phyloP scores from a whole-genome alignment of 495 filamentous ascomycete genomes.

The Chaetomidium leptoderma region DNA sequence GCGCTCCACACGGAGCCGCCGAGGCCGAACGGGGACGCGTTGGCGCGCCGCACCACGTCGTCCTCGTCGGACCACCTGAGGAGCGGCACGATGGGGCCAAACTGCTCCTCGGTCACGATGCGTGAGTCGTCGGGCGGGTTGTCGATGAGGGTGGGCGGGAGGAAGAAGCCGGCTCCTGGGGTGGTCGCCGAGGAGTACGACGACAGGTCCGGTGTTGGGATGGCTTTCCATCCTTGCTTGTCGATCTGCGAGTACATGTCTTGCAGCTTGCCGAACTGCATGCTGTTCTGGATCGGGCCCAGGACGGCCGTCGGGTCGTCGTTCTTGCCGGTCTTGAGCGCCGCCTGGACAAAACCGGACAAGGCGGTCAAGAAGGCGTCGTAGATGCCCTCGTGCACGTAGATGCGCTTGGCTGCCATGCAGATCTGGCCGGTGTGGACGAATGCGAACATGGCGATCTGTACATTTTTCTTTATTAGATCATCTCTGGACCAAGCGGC shows the following conservation, averaged over 20 bases:
- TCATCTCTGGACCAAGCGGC: too few species aligned
- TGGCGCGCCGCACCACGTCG: slow-evolving; percentile 53
- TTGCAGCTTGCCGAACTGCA: slow-evolving; percentile 43
- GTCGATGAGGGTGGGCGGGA: slow-evolving; percentile 42
- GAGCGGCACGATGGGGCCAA: slow-evolving; percentile 55
- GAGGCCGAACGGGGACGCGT: slow-evolving; percentile 48
- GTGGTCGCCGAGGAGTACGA: slow-evolving; percentile 30
- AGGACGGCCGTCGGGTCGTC: slow-evolving; percentile 39
- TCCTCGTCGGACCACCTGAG: slow-evolving; percentile 50
- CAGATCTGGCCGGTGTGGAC: slow-evolving; percentile 56
- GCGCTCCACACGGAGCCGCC: slow-evolving; percentile 51
- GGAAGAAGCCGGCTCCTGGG: slow-evolving; percentile 32
- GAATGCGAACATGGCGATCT: slow-evolving; percentile 49
- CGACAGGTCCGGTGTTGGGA: too few species aligned
- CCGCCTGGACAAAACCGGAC: slow-evolving; percentile 49
- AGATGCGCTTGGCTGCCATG: slow-evolving; percentile 56
- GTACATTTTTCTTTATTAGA: too few species aligned
- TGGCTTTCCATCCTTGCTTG: slow-evolving; percentile 39
- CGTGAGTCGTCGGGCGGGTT: slow-evolving; percentile 42
- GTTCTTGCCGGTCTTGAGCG: slow-evolving; percentile 33
- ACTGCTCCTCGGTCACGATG: slow-evolving; percentile 45
- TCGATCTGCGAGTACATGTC: slow-evolving; percentile 38
- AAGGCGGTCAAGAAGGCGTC: slow-evolving; percentile 52
- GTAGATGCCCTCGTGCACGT: slow-evolving; percentile 64
- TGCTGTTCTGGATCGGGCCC: slow-evolving; percentile 57